These are phyloP conservation scores for Leavenworthia alabamica DNA, from an alignment of 345 rosid genomes.

Conservation along the genomic window DNA sequence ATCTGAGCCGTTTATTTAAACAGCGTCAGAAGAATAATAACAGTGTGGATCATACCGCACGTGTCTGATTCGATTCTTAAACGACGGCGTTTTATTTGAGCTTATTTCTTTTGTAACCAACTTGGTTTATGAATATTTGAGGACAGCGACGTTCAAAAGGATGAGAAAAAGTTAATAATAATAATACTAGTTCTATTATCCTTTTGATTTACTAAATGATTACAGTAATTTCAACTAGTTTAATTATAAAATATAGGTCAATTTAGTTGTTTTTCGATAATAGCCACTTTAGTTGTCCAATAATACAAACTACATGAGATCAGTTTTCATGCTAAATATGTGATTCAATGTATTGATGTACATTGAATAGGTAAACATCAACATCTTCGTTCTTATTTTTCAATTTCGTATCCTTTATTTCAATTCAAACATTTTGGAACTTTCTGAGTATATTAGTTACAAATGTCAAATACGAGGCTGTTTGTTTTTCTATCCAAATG, in stretches of 20 bases:
- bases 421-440: not conserved
- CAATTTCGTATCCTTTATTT: not conserved
- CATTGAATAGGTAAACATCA: slow-evolving; percentile 26
- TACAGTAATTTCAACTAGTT: slow-evolving; percentile 12
- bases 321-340: slow-evolving; percentile 25
- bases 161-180: not conserved
- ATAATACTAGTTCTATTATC: not conserved
- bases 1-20: slow-evolving; percentile 7
- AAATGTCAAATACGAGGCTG: too few relatives aligned
- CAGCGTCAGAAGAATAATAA: not conserved
- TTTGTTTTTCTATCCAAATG: too few relatives aligned
- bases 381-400: slow-evolving; percentile 14
- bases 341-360: slow-evolving; percentile 15
- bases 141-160: not conserved
- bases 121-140: slow-evolving; percentile 13
- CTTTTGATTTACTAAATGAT: not conserved
- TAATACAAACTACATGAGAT: slow-evolving; percentile 1
- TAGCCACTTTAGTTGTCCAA: slow-evolving; percentile 28
- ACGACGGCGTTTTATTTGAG: slow-evolving; percentile 12
- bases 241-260: not conserved
- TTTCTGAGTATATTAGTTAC: not conserved
- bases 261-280: slow-evolving; percentile 9
- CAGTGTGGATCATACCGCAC: slow-evolving; percentile 14
- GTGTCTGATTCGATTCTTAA: slow-evolving; percentile 10
- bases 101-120: slow-evolving; percentile 1